Evolutionary conservation across 176 grass and related monocot genomes (phyloP), one percentile per base, ranked within the genome.

Genomic region (Oryza meyeriana): DNA sequence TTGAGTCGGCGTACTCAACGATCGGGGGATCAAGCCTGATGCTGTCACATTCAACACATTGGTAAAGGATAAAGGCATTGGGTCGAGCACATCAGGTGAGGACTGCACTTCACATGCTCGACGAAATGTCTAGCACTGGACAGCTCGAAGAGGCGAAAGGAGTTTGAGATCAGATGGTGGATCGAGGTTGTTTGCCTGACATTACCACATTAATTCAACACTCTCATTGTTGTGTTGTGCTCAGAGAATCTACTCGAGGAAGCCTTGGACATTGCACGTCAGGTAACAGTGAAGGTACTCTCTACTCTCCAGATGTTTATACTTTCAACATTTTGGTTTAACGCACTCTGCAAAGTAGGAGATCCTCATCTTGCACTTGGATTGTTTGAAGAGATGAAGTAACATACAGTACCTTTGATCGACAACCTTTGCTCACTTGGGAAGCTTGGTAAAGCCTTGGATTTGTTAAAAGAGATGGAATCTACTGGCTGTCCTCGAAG

Each of bases 401-500:
- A 76, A 92, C 94, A 28, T 97, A 92, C 84, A 94, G 92, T 66
- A 90, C 79, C n/a, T 72, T 77, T 97, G 71, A 92, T 97, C 69
- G 79, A 89, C n/a, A 90, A 89, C 63, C 74, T 97, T 48, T 97
- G 92, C 76, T 89, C 77, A 39, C 59, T 74, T 33, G 88, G 92
- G 40, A 86, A 88, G 83, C 55, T 92, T 70, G 73, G 58, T 52
- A 91, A 91, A 86, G 92, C 94, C 79, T 85, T 94, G 75, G 79
- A 70, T 73, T 91, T 97, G 78, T 86, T 97, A 75, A 97, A 97
- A 80, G 92, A 97, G 74, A 94, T 94, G 92, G 90, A 97, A 84
- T 72, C 69, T n/a, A n/a, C n/a, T n/a, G n/a, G n/a, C n/a, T n/a
- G n/a, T n/a, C n/a, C n/a, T n/a, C n/a, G n/a, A n/a, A 90, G 90